A percentile compares a stretch with the other conserved stretches of the same genome.
These are phyloP conservation scores for Colletotrichum sp. DNA, from an alignment of 2,329 filamentous ascomycete genomes.

Conservation along the genomic window DNA sequence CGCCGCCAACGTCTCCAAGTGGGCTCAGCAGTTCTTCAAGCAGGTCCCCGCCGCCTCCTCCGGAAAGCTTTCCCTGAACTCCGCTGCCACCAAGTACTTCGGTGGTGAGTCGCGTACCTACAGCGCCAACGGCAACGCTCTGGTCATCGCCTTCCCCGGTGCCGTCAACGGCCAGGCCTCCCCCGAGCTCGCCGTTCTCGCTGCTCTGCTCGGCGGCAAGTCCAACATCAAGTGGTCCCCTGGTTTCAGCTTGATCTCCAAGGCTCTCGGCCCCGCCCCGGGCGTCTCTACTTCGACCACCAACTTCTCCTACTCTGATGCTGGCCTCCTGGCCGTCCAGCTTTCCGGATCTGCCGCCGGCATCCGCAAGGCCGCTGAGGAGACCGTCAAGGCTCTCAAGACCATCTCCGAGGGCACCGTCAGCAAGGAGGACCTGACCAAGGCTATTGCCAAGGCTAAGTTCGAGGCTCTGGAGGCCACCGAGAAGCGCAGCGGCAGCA, in stretches of 20 bases:
- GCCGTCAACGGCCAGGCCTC: constrained; percentile 84
- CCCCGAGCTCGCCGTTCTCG: constrained; percentile 87
- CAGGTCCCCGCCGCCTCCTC: constrained; percentile 62
- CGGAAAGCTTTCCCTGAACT: constrained; percentile 60
- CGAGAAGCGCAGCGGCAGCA: constrained; percentile 77
- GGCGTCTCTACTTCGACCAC: constrained; percentile 74
- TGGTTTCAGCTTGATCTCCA: constrained; percentile 89
- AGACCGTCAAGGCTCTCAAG: constrained; percentile 83
- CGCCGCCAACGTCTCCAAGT: constrained; percentile 79
- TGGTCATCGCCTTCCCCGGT: constrained; percentile 93
- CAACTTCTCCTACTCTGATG: constrained; percentile 90
- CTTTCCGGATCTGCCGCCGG: constrained; percentile 76
- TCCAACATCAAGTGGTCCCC: constrained; percentile 94
- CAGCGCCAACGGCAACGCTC: constrained; percentile 76
- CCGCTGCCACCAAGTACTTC: constrained; percentile 80
- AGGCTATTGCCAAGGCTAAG: constrained; percentile 92
- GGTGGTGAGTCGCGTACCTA: constrained; percentile 93
- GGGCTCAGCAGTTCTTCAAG: constrained; percentile 93
- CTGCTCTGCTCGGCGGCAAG: constrained; percentile 87
- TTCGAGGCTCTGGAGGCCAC: constrained; percentile 86
- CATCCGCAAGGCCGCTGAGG: constrained; percentile 76
- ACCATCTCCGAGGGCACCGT: constrained; percentile 77
- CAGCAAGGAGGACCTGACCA: constrained; percentile 84
- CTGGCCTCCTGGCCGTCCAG: constrained; percentile 85
- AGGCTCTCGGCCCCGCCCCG: constrained; percentile 72